Evolutionary conservation across 2,329 filamentous ascomycete genomes (phyloP), one percentile per base, ranked within the genome.

Genomic region (Botrytis tulipae): DNA sequence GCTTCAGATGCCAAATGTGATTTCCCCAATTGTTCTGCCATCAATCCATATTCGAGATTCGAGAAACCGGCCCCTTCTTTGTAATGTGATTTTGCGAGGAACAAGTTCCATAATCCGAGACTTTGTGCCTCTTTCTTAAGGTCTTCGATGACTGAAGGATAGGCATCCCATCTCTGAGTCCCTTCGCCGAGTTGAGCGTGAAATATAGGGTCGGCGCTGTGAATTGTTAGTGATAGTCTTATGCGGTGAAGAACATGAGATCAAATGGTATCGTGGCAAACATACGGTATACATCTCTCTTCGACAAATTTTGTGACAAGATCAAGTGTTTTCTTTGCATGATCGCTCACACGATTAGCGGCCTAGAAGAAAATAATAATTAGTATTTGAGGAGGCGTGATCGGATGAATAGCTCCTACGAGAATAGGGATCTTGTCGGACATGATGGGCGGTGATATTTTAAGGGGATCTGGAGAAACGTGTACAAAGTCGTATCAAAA

Each of bases 51-150:
- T 84, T 99, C 96, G 76, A 99, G 86, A 84, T 98, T 99, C 74
- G 91, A 93, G 85, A 94, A 98, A 48, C 96, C 96, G 37, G 95
- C 94, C 1, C 94, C 97, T 85, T 98, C 93, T 83, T 92, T 93
- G 87, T 98, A 98, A 84, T 98, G 95, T 79, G 91, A 94, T 85
- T 93, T 95, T 77, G 96, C 93, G 78, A 99, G 84, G 87, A 99
- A 99, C 91, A 99, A 92, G 84, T 99, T 99, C 96, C 96, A 99
- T 63, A 99, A 87, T 1, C 95, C 96, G 40, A 97, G 88, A 78
- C 92, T 87, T 80, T 87, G 89, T 62, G 95, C 96, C 83, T 94
- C 93, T 77, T 84, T 86, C 88, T 98, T 98, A 79, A 99, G 88
- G 72, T 96, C 91, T 78, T 99, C 96, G 75, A 99, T 88, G 79